Base-by-base conservation (phyloP, 139 green algal species). In the Tetratostichococcus sp. region DNA sequence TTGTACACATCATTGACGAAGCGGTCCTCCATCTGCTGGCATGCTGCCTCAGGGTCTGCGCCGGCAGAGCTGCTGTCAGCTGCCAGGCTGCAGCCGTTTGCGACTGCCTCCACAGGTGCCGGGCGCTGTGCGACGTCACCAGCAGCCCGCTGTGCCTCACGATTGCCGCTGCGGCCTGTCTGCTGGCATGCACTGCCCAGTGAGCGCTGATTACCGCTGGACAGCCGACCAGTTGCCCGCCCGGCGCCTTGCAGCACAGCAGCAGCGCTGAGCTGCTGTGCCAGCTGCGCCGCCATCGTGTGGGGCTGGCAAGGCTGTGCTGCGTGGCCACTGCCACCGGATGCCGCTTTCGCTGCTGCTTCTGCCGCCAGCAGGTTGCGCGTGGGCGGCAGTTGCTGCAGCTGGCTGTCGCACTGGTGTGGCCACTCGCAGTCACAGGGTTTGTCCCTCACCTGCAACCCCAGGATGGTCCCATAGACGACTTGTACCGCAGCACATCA, bases 1-100 rank as follows among this genome's bases (percentile, higher is more conserved):
- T 99, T 87, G 77, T 99, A 99, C 69, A 99, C 93, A 23, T 80
- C 57, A 67, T 94, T 85, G 35, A 98, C 95, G 77, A 93, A 79
- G 35, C 72, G 31, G 8, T 75, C 68, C 82, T 96, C 90, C 59
- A 96, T 66, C 30, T 65, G 62, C 35, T 71, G 69, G 62, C 65
- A 71, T 16, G n/a, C 70, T 32, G 16, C n/a, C 66, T 71, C 42
- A 28, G 43, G 25, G 30, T 72, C 58, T 11, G 70, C 59, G 5
- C 66, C 75, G 19, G 26, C 31, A 8, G 21, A 62, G 50, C 19
- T 17, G 50, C 11, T 26, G 14, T 4, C 19, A 62, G 50, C 50
- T 26, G 50, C 50, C 50, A 62, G 50, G 17, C 17, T 4, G 50
- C 19, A 2, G 14, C 50, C 50, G 19, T 26, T 32, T 69, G 65